Evolutionary conservation across 768 basidiomycete genomes (phyloP).

Genomic region (Leccinum olivaceopallidum): DNA sequence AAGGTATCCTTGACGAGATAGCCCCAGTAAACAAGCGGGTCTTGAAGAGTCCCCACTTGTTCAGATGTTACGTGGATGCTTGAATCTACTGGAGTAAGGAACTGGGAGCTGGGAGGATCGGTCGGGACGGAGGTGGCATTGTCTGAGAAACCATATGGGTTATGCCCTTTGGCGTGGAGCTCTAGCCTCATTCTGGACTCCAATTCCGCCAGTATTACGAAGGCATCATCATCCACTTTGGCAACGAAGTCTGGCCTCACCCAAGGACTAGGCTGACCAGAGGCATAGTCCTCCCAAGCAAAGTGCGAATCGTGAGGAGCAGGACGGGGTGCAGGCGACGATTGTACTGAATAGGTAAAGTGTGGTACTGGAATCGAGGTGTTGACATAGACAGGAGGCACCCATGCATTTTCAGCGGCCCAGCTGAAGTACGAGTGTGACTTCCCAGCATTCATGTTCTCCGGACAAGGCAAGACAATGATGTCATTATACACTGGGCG

Average conservation of each 20-base stretch:
- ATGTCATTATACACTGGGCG: constrained; percentile 82
- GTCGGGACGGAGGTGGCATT: constrained; percentile 5
- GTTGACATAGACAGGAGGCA: constrained; percentile 71
- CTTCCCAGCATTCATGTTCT: constrained; percentile 98
- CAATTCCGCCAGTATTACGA: constrained; percentile 92
- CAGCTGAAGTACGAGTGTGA: constrained; percentile 90
- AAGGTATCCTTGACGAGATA: constrained; percentile 90
- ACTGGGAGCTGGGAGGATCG: constrained; percentile 2
- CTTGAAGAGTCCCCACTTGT: constrained; percentile 33
- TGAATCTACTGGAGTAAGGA: not conserved
- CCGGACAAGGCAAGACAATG: constrained; percentile 75
- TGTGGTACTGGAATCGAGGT: constrained; percentile 41
- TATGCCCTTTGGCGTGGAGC: constrained; percentile 49
- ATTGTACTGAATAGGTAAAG: constrained; percentile 68
- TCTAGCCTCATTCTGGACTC: constrained; percentile 86
- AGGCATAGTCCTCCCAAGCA: constrained; percentile 51
- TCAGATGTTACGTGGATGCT: constrained; percentile 1
- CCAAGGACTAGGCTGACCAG: constrained; percentile 57
- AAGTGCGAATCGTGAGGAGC: constrained; percentile 70
- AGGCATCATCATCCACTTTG: constrained; percentile 95
- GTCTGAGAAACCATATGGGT: constrained; percentile 22
- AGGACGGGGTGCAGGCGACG: constrained; percentile 55
- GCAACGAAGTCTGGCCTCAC: constrained; percentile 88
- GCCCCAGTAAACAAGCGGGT: constrained; percentile 85
- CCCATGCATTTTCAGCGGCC: constrained; percentile 90